Evolutionary conservation across 2,329 filamentous ascomycete genomes (phyloP), one percentile per base, ranked within the genome.

Genomic region (Cercospora sp.): DNA sequence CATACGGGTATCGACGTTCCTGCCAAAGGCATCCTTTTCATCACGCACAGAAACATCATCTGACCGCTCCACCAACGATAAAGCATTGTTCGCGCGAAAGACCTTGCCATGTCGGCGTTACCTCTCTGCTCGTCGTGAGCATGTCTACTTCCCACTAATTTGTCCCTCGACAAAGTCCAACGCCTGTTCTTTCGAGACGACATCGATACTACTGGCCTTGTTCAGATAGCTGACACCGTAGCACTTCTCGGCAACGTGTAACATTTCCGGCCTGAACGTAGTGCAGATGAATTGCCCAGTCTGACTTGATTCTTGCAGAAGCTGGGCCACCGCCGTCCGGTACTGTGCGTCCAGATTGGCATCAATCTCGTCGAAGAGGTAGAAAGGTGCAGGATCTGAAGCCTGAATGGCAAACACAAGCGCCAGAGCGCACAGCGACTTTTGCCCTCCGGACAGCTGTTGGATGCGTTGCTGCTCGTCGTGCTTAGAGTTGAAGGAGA

Each of bases 371-470:
- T 99, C 95, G 75, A 99, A 99, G 76, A 99, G 94, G 79, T 99
- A 97, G 85, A 99, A 98, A 1, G 95, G 95, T 55, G 94, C 96
- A 9, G 94, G 95, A 79, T 99, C 95, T 68, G 94, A 97, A 74
- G 94, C 92, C 81, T 99, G 95, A 74, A 99, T 96, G n/a, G 95
- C 95, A 79, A 99, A 99, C 74, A 99, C 96, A 62, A 99, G 88
- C 55, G 95, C 96, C n/a, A 99, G 88, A 9, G 95, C 95, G 80
- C 94, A 98, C 70, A 98, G 85, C 87, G 92, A 77, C 87, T 99
- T 99, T 77, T 99, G 95, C 34, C 95, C 95, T 84, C 95, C 95
- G 74, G 92, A 96, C 71, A 99, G 88, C 80, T 99, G 95, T 81
- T 97, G 93, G 75, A 99, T 98, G 70, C 93, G 91, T 79, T 99